phyloP scores from a whole-genome alignment of 2,329 filamentous ascomycete genomes.

The Chalaropsis thielavioides region DNA sequence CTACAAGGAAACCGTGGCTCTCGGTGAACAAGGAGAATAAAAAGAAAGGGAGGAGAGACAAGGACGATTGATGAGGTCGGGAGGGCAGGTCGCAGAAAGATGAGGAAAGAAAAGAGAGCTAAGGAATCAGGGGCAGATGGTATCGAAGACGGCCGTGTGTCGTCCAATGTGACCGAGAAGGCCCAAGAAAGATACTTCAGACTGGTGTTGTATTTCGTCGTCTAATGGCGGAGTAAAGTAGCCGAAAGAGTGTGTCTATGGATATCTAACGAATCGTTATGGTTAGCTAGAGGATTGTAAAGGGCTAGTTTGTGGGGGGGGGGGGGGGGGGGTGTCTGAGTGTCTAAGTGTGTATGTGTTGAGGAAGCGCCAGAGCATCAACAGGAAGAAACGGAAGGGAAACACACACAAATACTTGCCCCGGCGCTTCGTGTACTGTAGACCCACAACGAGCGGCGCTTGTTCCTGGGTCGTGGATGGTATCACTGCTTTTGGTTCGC shows the following conservation, averaged over 20 bases:
- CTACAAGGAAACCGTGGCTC: not conserved
- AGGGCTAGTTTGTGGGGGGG: not conserved
- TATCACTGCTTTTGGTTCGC: not conserved
- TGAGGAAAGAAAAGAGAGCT: not conserved
- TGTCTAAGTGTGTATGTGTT: not conserved
- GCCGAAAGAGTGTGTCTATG: not conserved
- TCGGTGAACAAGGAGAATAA: not conserved
- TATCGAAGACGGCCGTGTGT: not conserved
- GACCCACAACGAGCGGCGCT: not conserved
- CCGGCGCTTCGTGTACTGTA: conserved; percentile 6
- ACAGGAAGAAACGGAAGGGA: not conserved
- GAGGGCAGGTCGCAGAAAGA: not conserved
- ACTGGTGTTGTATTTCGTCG: not conserved
- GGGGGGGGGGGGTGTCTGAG: not conserved
- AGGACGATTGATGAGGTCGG: not conserved
- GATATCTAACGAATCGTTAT: too few species aligned
- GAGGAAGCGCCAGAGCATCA: not conserved
- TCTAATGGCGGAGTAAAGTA: not conserved
- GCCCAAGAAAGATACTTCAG: not conserved
- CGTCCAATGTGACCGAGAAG: not conserved
- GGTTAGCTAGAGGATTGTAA: not conserved
- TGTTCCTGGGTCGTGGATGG: not conserved
- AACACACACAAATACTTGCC: not conserved
- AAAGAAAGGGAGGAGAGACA: not conserved
- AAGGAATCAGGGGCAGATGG: not conserved